phyloP scores from a whole-genome alignment of 1,284 basidiomycete genomes.

The Mrakiaceae sp. region DNA sequence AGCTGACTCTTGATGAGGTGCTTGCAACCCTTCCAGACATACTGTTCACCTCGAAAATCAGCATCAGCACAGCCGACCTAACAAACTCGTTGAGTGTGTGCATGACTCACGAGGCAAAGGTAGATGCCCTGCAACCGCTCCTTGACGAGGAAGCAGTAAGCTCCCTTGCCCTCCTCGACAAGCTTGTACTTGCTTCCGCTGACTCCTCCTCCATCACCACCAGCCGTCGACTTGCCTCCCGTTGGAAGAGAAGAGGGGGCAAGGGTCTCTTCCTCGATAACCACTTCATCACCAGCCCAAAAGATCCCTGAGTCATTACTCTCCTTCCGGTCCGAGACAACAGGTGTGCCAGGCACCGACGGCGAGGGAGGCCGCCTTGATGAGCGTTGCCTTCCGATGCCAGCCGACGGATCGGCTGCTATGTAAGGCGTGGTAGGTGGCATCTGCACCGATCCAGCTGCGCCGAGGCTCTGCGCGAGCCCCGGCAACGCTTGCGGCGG shows the following conservation, averaged over 20 bases:
- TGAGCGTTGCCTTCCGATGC: background rate
- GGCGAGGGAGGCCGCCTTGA: background rate
- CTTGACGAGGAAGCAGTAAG: slow-evolving; percentile 44
- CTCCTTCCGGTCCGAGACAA: background rate
- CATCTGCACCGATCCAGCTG: background rate
- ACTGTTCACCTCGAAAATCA: slow-evolving; percentile 16
- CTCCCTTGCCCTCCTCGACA: slow-evolving; percentile 23
- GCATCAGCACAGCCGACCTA: background rate
- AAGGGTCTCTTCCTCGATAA: background rate
- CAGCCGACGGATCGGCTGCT: background rate
- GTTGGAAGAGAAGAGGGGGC: background rate
- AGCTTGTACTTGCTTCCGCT: background rate
- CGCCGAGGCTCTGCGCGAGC: background rate
- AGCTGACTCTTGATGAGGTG: slow-evolving; percentile 31
- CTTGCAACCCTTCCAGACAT: slow-evolving; percentile 36
- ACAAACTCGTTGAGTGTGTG: background rate
- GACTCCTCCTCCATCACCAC: background rate
- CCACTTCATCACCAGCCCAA: background rate
- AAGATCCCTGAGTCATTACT: background rate
- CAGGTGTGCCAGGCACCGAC: background rate
- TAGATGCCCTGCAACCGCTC: slow-evolving; percentile 46
- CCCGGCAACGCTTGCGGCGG: background rate
- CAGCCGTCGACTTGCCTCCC: background rate
- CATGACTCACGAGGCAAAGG: slow-evolving; percentile 24
- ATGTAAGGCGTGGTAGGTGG: background rate